phyloP scores from a whole-genome alignment of 2,329 filamentous ascomycete genomes.

The Xylariaceae sp. region DNA sequence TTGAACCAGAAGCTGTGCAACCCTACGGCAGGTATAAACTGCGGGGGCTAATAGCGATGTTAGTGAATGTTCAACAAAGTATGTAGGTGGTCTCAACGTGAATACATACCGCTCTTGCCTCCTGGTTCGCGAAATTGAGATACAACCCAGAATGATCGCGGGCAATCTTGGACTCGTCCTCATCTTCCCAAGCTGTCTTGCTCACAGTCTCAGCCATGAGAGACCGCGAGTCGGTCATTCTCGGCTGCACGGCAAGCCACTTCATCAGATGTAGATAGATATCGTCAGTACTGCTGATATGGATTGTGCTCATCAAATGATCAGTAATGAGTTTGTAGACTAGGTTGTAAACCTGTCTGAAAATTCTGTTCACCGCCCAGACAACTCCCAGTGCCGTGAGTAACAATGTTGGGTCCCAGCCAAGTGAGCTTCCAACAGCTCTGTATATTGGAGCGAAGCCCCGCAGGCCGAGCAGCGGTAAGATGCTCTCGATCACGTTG shows the following conservation, averaged over 20 bases:
- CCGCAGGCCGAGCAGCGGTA: slow-evolving; percentile 43
- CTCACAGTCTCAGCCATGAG: slow-evolving; percentile 55
- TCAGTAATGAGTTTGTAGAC: slow-evolving; percentile 39
- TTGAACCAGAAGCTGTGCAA: slow-evolving; percentile 54
- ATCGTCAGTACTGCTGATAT: slow-evolving; percentile 53
- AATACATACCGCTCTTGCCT: slow-evolving; percentile 45
- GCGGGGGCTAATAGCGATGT: slow-evolving; percentile 38
- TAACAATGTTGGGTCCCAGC: slow-evolving; percentile 48
- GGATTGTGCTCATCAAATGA: slow-evolving; percentile 51
- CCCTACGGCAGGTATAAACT: slow-evolving; percentile 54
- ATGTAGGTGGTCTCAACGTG: neutral
- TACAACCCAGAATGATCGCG: slow-evolving; percentile 38
- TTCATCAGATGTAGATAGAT: slow-evolving; percentile 59
- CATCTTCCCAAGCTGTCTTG: slow-evolving; percentile 52
- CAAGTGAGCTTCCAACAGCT: slow-evolving; percentile 42
- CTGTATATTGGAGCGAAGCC: slow-evolving; percentile 46
- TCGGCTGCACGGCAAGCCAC: slow-evolving; percentile 54
- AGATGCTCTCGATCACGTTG: slow-evolving; percentile 38
- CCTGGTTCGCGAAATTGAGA: slow-evolving; percentile 59
- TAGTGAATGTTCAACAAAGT: slow-evolving; percentile 3
- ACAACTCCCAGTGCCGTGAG: slow-evolving; percentile 45
- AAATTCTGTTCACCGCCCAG: slow-evolving; percentile 45
- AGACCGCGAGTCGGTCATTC: slow-evolving; percentile 49
- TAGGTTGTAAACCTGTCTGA: slow-evolving; percentile 35
- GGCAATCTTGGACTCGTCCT: slow-evolving; percentile 32